Percentiles rank a stretch among this genome's conserved stretches.
Evolutionary conservation across 495 filamentous ascomycete genomes (phyloP).

Genomic region (Penicillium bovifimosum): DNA sequence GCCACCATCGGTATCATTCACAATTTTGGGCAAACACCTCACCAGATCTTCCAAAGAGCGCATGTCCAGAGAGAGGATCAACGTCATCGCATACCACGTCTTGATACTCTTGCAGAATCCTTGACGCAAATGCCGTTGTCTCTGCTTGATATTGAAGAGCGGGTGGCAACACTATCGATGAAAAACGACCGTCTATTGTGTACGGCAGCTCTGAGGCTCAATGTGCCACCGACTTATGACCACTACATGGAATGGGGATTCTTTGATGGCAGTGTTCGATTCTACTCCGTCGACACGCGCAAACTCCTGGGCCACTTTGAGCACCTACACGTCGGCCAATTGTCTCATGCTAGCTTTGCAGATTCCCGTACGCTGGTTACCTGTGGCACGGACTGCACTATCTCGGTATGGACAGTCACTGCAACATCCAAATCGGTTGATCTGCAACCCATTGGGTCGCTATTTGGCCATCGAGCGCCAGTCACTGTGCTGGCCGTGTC

Average conservation of each 20-base stretch:
- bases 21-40: constrained; percentile 96
- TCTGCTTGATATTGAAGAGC: constrained; percentile 72
- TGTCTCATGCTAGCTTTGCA: constrained; percentile 75
- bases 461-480: constrained; percentile 84
- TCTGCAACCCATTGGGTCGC: constrained; percentile 67
- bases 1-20: constrained; percentile 94
- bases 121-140: constrained; percentile 78
- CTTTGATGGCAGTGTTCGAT: constrained; percentile 84
- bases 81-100: constrained; percentile 51
- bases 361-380: constrained; percentile 89
- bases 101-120: constrained; percentile 74
- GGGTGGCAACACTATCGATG: constrained; percentile 74
- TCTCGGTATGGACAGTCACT: constrained; percentile 72
- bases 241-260: constrained; percentile 96
- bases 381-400: constrained; percentile 82
- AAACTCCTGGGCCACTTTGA: constrained; percentile 81
- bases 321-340: constrained; percentile 82
- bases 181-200: constrained; percentile 82
- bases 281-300: constrained; percentile 73
- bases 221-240: constrained; percentile 81
- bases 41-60: constrained; percentile 81
- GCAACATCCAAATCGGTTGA: constrained; percentile 66
- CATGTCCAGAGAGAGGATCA: constrained; percentile 69
- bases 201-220: constrained; percentile 73
- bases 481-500: constrained; percentile 78